A percentile compares a stretch with the other conserved stretches of the same genome.
Conservation (phyloP, 176 grass and related monocot genomes). For the Alopecurus myosuroides region DNA sequence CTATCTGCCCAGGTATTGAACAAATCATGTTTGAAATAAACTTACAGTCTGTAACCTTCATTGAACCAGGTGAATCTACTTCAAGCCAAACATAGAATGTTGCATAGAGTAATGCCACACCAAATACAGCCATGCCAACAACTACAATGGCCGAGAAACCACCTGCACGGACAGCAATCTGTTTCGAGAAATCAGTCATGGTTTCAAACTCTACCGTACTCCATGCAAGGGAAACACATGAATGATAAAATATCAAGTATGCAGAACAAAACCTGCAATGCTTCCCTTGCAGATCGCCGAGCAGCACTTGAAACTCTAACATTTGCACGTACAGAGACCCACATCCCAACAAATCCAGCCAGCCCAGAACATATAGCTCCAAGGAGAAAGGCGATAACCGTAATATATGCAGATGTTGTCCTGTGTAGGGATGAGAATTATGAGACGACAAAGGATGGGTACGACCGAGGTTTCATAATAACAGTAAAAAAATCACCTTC, state of each 20-base stretch:
- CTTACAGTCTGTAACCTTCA: conserved; percentile 98
- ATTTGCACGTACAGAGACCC: conserved; percentile 98
- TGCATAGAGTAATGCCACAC: conserved; percentile 91
- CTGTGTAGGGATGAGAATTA: conserved; percentile 36
- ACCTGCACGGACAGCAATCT: conserved; percentile 99
- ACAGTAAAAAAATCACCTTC: conserved; percentile 56
- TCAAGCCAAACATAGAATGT: conserved; percentile 91
- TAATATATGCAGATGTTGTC: conserved; percentile 88
- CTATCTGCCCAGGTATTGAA: conserved; percentile 22
- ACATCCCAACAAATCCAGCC: conserved; percentile 99
- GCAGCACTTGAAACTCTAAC: conserved; percentile 99
- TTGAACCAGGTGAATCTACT: conserved; percentile 88
- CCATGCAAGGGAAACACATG: background rate
- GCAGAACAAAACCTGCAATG: conserved; percentile 77
- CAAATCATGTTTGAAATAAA: conserved; percentile 18
- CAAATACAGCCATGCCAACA: conserved; percentile 99
- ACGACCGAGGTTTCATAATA: background rate
- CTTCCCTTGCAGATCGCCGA: conserved; percentile 96
- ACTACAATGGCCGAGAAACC: conserved; percentile 96
- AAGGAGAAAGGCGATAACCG: conserved; percentile 89
- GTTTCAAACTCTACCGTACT: background rate
- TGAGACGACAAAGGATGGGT: conserved; percentile 1
- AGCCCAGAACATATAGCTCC: conserved; percentile 96
- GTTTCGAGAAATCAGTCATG: conserved; percentile 39
- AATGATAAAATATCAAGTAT: conserved; percentile 13